A percentile compares a stretch with the other conserved stretches of the same genome.
These are phyloP conservation scores for Azolla pinnata DNA, from an alignment of 75 land plant species.

Conservation along the genomic window DNA sequence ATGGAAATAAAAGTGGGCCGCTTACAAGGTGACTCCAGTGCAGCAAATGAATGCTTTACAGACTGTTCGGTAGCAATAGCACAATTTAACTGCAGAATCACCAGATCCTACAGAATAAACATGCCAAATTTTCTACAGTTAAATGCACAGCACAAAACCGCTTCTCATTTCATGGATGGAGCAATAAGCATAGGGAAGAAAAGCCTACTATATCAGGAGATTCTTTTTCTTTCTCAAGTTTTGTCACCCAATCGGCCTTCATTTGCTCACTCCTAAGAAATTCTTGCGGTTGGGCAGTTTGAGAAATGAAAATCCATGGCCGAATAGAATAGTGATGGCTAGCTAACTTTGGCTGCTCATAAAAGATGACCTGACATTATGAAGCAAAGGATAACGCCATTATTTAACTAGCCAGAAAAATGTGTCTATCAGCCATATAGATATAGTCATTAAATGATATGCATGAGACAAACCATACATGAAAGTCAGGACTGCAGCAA, in stretches of 20 bases:
- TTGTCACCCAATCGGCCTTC: conserved; percentile 50
- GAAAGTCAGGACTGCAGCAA: conserved; percentile 5
- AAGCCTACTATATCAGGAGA: conserved; percentile 52
- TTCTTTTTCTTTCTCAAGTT: conserved; percentile 41
- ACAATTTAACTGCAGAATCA: conserved; percentile 57
- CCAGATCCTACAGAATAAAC: conserved; percentile 41
- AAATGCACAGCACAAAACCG: conserved; percentile 1
- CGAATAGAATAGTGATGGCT: conserved; percentile 57
- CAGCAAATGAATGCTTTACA: conserved; percentile 13
- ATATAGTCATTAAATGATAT: not conserved
- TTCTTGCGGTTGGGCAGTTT: conserved; percentile 8
- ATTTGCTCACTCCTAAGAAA: conserved; percentile 17
- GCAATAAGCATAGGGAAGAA: not conserved
- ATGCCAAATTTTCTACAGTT: not conserved
- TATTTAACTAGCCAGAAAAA: not conserved
- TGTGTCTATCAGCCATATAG: not conserved
- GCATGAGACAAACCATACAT: not conserved
- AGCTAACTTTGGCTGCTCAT: conserved; percentile 60
- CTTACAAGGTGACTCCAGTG: conserved; percentile 14
- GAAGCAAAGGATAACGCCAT: conserved; percentile 4
- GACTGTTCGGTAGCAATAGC: conserved; percentile 34
- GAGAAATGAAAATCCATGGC: conserved; percentile 23
- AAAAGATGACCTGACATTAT: conserved; percentile 57
- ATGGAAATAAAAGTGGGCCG: conserved; percentile 20
- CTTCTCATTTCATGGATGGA: not conserved